Evolutionary conservation across 2,329 filamentous ascomycete genomes (phyloP).

Genomic region (Claviceps humidiphila): DNA sequence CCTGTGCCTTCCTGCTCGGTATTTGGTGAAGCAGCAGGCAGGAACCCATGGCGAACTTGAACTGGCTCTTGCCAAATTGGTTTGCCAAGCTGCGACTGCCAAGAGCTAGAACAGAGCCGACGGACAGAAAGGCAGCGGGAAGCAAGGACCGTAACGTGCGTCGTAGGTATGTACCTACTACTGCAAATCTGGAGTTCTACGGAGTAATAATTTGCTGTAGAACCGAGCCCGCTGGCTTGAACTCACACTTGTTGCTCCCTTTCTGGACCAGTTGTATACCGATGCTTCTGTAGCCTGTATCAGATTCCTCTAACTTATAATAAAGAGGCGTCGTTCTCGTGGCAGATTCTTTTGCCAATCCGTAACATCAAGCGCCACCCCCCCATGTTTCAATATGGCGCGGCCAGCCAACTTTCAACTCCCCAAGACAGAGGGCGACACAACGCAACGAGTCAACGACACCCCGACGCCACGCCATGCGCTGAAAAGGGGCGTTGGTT

Average conservation of each 20-base stretch:
- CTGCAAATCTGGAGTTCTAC: too few species aligned
- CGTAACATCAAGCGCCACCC: not conserved
- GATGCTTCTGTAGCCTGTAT: not conserved
- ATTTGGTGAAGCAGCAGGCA: too few species aligned
- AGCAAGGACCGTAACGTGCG: not conserved
- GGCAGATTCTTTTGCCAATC: not conserved
- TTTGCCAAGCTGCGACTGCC: too few species aligned
- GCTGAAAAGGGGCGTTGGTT: not conserved
- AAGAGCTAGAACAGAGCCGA: not conserved
- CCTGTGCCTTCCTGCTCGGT: too few species aligned
- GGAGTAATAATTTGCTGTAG: too few species aligned
- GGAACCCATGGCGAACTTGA: too few species aligned
- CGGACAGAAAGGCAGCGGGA: not conserved
- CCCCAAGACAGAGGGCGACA: not conserved
- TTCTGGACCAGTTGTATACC: not conserved
- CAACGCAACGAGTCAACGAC: not conserved
- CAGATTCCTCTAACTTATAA: not conserved
- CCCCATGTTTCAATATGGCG: not conserved
- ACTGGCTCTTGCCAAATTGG: too few species aligned
- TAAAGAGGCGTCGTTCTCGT: too few species aligned
- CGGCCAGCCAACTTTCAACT: not conserved
- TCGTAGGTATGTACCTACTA: not conserved
- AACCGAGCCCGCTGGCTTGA: too few species aligned
- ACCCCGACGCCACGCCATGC: too few species aligned
- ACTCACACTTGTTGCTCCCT: not conserved